Percentiles rank a stretch among this genome's conserved stretches.
phyloP scores from a whole-genome alignment of 345 rosid species.

The Clausena lansium region DNA sequence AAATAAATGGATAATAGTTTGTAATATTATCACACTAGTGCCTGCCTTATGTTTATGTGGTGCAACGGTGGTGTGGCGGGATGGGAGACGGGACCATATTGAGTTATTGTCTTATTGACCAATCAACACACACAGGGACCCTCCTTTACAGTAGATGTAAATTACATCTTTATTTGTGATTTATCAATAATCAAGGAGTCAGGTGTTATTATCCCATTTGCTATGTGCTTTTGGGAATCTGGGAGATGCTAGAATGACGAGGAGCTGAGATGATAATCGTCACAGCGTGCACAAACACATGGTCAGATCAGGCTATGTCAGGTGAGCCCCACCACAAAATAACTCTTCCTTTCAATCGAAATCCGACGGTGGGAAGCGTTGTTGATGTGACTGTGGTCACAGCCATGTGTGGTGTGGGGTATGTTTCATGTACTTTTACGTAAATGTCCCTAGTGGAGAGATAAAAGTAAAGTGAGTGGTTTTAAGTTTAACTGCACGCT shows the following conservation, averaged over 20 bases:
- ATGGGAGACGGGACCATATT: no score
- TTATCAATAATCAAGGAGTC: neutral
- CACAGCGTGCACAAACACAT: neutral
- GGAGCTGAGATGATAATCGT: neutral
- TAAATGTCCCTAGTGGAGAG: neutral
- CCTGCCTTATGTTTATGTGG: neutral
- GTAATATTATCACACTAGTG: neutral
- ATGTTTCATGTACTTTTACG: neutral
- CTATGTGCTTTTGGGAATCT: constrained; percentile 25
- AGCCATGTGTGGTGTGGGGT: neutral
- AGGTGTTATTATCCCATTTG: neutral
- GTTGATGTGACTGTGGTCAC: constrained; percentile 9
- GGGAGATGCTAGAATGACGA: constrained; percentile 22
- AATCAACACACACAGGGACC: neutral
- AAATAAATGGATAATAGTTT: neutral
- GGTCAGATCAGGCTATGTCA: constrained; percentile 18
- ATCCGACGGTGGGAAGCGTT: constrained; percentile 22
- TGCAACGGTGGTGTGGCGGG: neutral
- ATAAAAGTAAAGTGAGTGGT: neutral
- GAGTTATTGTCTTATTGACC: no score
- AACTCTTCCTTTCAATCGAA: neutral
- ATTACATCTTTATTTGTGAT: neutral
- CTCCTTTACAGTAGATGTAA: no score
- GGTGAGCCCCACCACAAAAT: constrained; percentile 6
- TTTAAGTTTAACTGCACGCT: no score